phyloP scores from a whole-genome alignment of 1,284 basidiomycete genomes.

The Cryptococcus jaspeensis region DNA sequence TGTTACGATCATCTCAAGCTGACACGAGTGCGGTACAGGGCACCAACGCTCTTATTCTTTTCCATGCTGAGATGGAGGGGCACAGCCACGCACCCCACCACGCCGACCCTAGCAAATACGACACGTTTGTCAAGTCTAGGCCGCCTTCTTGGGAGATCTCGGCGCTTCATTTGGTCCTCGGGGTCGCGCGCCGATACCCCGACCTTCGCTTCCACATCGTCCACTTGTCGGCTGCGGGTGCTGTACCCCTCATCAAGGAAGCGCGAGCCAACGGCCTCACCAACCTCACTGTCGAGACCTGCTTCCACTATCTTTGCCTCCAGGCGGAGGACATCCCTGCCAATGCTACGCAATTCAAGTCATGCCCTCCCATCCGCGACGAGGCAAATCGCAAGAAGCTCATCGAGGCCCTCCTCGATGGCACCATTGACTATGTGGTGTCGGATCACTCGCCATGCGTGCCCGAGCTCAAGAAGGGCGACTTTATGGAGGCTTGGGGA shows the following conservation, averaged over 20 bases:
- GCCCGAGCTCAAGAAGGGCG: constrained; percentile 73
- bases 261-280: constrained; percentile 57
- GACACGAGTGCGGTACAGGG: constrained; percentile 53
- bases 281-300: constrained; percentile 84
- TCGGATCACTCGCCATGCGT: constrained; percentile 92
- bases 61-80: constrained; percentile 79
- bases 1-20: background rate
- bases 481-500: constrained; percentile 87
- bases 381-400: constrained; percentile 67
- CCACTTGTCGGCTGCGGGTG: constrained; percentile 79
- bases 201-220: constrained; percentile 83
- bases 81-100: constrained; percentile 14
- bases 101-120: constrained; percentile 55
- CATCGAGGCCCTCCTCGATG: constrained; percentile 76
- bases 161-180: constrained; percentile 72
- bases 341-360: constrained; percentile 63
- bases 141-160: constrained; percentile 71
- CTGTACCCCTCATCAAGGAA: constrained; percentile 69
- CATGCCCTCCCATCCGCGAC: constrained; percentile 87
- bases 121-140: constrained; percentile 78
- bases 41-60: constrained; percentile 68
- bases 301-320: constrained; percentile 82
- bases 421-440: constrained; percentile 83
- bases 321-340: constrained; percentile 56
- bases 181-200: constrained; percentile 63